Evolutionary conservation across 176 grass and related monocot species (phyloP), one percentile per base, ranked within the genome.

Genomic region (Oryza coarctata): DNA sequence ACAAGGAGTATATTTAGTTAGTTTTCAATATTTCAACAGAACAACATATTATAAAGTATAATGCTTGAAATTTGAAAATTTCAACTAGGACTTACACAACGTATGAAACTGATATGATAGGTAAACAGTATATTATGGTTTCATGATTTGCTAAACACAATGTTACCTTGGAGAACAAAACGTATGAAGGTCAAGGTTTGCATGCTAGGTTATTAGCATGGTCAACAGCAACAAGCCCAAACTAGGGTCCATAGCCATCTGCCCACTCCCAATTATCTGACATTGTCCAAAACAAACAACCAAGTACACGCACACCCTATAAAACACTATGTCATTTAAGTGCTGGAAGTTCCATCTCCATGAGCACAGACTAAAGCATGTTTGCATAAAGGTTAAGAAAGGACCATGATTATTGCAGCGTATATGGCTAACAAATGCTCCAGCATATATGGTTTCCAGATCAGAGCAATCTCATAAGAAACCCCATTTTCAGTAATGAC

Each of bases 211-310:
- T 80, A 89, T 91, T 84, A 44, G 92, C 86, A 85, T 88, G 95
- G 80, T 95, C 90, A 80, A 98, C 92, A 82, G 84, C 76, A 44
- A 95, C 86, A 76, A 95, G 95, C 44, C 95, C 95, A 86, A 98
- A 98, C 83, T 98, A 95, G 14, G 90, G 95, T 57, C 95, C 95
- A 86, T 98, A 98, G 57, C 95, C 95, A 89, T 98, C 95, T 11
- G 95, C 95, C 95, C 95, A 95, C 83, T 98, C 92, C 95, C 92
- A 98, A 82, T 95, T 98, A 89, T 98, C 95, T 9, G 95, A 98
- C 65, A 86, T 98, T 79, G 92, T 95, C 95, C 95, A 98, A 77
- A 98, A 94, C 39, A 98, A 64, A 93, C 95, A 98, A 84, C 92
- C 92, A 89, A 98, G 86, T 33, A 98, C 88, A 62, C 76, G 86